Base-by-base conservation (phyloP, 2,329 filamentous ascomycete genomes). In the Lasiodiplodia theobromae region DNA sequence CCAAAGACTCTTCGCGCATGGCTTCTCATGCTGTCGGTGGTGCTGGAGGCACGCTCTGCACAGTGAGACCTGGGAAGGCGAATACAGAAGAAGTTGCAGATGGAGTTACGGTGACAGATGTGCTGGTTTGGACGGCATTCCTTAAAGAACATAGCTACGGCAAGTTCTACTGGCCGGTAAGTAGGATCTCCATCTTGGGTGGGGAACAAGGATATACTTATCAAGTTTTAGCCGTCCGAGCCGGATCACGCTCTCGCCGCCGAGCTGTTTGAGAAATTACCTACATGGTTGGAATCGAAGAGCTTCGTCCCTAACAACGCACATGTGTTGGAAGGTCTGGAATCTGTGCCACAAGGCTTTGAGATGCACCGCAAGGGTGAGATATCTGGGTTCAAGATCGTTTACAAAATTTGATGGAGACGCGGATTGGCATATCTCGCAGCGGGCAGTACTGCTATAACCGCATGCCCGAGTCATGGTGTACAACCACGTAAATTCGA, bases 71-170 rank as follows among this genome's bases (percentile, higher is more conserved):
- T 0, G 81, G 79, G 1, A 82, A 81, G 68, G 76, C 74, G 0
- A 74, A 80, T 58, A 83, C 80, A 0, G 76, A 80, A 28, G 70
- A 76, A 40, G 79, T 82, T 0, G 70, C 74, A 0, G 69, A 73
- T 21, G 71, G 74, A 3, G 77, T 77, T 3, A 76, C 74, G 23
- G 78, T 84, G 2, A 81, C 77, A 0, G 78, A 82, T 71, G 80
- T 84, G 4, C 71, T 83, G n/a, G 80, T 84, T 0, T 82, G 79
- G 78, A 82, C 79, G 2, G 77, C 76, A 1, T 84, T 84, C 54
- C 67, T 81, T 37, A 81, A 81, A 66, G 77, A 82, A 4, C 77
- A 81, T 58, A 60, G 71, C 2, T 83, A 82, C 69, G 74, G 76
- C 1, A 68, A 73, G 0, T 78, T 80, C 38, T 70, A 73, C 44